Evolutionary conservation across 2,329 filamentous ascomycete species (phyloP).

Genomic region (Monosporascus cannonballus): DNA sequence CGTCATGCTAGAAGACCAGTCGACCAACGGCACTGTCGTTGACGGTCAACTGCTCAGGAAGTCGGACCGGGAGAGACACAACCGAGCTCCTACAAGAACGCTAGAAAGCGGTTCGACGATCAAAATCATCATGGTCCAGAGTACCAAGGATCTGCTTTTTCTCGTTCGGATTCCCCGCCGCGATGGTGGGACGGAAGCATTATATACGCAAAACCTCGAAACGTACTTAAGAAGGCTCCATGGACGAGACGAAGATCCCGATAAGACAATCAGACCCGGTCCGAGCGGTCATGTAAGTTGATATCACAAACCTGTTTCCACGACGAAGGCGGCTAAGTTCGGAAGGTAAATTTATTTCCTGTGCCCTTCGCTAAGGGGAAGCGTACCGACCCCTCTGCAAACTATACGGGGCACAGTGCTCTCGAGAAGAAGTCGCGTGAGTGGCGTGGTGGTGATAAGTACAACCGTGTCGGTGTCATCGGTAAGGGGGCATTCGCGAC

Average conservation of each 20-base stretch:
- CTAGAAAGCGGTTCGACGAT: slow-evolving; percentile 69
- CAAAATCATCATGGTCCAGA: slow-evolving; percentile 54
- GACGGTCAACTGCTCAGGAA: slow-evolving; percentile 64
- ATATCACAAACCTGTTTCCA: neutral
- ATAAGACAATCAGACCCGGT: slow-evolving; percentile 41
- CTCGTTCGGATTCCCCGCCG: slow-evolving; percentile 77
- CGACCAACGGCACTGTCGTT: slow-evolving; percentile 92
- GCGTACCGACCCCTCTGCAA: slow-evolving; percentile 5
- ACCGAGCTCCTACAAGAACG: slow-evolving; percentile 45
- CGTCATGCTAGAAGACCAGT: slow-evolving; percentile 88
- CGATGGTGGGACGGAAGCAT: slow-evolving; percentile 57
- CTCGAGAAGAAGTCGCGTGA: slow-evolving; percentile 43
- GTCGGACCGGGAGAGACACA: slow-evolving; percentile 27
- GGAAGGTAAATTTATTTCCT: slow-evolving; percentile 25
- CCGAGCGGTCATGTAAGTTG: slow-evolving; percentile 40
- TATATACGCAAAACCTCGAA: slow-evolving; percentile 64
- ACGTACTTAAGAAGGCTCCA: slow-evolving; percentile 50
- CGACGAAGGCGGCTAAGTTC: slow-evolving; percentile 8
- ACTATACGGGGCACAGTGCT: slow-evolving; percentile 24
- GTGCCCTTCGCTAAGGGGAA: slow-evolving; percentile 10
- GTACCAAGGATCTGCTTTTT: slow-evolving; percentile 62
- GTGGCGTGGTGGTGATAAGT: slow-evolving; percentile 80
- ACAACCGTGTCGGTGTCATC: slow-evolving; percentile 76
- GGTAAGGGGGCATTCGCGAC: slow-evolving; percentile 94
- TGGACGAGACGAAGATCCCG: slow-evolving; percentile 24